Evolutionary conservation across 495 filamentous ascomycete species (phyloP).

Genomic region (Penicillium argentinense): DNA sequence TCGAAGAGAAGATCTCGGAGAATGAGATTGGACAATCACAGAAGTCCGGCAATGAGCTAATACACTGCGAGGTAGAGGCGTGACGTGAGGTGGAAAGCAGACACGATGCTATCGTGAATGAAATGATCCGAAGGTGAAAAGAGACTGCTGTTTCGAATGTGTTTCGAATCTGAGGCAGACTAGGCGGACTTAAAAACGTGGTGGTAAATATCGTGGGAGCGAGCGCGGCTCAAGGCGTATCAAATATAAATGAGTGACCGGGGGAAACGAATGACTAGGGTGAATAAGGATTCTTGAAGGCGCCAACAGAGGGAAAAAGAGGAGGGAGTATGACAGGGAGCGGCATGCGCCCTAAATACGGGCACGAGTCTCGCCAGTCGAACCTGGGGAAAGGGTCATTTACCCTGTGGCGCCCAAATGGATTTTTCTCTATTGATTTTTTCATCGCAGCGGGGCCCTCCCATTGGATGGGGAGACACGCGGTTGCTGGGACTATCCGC

Average conservation of each 20-base stretch:
- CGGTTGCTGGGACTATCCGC: slow-evolving; percentile 22
- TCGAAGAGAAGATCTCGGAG: not conserved
- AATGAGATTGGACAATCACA: slow-evolving; percentile 2
- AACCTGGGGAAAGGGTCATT: slow-evolving; percentile 18
- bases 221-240: slow-evolving; percentile 29
- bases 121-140: slow-evolving; percentile 3
- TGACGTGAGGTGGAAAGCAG: slow-evolving; percentile 1
- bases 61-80: slow-evolving; percentile 1
- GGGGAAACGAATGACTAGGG: slow-evolving; percentile 22
- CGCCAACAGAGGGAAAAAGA: slow-evolving; percentile 15
- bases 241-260: slow-evolving; percentile 24
- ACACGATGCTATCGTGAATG: slow-evolving; percentile 8
- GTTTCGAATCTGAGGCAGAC: slow-evolving; percentile 13
- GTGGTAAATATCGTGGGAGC: slow-evolving; percentile 3
- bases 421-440: slow-evolving; percentile 9
- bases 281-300: slow-evolving; percentile 16
- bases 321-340: slow-evolving; percentile 22
- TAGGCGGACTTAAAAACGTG: slow-evolving; percentile 25
- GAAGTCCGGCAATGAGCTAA: slow-evolving; percentile 4
- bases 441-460: not conserved
- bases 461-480: slow-evolving; percentile 12
- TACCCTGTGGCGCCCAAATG: slow-evolving; percentile 12
- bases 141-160: slow-evolving; percentile 14
- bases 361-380: slow-evolving; percentile 1
- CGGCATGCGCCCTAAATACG: slow-evolving; percentile 26